Conservation (phyloP, 805 yeast genomes). For the Wickerhamiella azyma region DNA sequence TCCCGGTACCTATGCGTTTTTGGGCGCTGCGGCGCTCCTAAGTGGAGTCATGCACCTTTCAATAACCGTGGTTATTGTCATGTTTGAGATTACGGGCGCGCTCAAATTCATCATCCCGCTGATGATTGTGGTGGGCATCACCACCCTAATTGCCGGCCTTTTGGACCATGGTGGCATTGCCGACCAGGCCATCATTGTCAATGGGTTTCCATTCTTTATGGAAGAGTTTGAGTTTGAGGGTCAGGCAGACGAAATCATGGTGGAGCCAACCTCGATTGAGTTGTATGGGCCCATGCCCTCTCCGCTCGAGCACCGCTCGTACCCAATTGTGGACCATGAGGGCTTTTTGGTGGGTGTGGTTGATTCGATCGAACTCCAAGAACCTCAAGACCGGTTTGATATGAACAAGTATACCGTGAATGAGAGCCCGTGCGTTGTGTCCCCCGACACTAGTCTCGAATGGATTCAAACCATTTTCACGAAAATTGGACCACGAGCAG, state of each 20-base stretch:
- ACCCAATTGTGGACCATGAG: conserved; percentile 27
- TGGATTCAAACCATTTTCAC: conserved; percentile 54
- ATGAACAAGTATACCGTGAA: conserved; percentile 12
- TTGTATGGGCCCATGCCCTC: conserved; percentile 17
- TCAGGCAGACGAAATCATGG: conserved; percentile 50
- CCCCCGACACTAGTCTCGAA: conserved; percentile 41
- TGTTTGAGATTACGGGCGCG: conserved; percentile 96
- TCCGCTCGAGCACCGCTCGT: conserved; percentile 20
- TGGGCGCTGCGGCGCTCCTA: conserved; percentile 92
- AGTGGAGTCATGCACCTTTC: conserved; percentile 91
- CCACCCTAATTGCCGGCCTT: conserved; percentile 62
- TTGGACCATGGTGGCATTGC: conserved; percentile 86
- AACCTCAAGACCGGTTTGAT: neutral
- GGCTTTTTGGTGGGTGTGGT: conserved; percentile 25
- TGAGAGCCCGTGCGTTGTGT: conserved; percentile 48
- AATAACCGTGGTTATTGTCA: conserved; percentile 82
- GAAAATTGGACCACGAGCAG: conserved; percentile 64
- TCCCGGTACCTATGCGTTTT: conserved; percentile 88
- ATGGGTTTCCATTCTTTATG: conserved; percentile 74
- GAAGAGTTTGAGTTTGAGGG: conserved; percentile 49
- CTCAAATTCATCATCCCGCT: conserved; percentile 82
- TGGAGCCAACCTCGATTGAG: conserved; percentile 22
- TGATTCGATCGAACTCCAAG: conserved; percentile 19
- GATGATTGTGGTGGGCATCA: conserved; percentile 86
- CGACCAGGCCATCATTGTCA: conserved; percentile 81